Base-by-base conservation (phyloP, 179 eudicot genomes). In the Carnegiea gigantea region DNA sequence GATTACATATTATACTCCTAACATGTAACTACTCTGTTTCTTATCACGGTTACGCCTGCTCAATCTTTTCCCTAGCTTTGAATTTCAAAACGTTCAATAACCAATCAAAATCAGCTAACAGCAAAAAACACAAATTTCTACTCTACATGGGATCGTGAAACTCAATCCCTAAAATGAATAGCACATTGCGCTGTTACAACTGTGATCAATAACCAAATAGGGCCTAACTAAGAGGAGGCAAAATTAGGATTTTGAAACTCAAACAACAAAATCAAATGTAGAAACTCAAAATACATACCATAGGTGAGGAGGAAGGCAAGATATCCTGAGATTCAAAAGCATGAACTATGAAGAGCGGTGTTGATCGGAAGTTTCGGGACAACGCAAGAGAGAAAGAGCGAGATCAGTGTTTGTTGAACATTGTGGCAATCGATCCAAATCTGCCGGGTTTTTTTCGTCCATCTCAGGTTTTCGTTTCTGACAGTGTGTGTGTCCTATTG, bases 401-500 rank as follows among this genome's bases (percentile, higher is more conserved):
- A 18, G 33, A 26, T 28, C 3, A 23, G 12, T 59, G 9, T 77
- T 44, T 48, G 83, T 77, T 75, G 76, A 77, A 77, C 65, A 43
- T 79, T 82, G 87, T 82, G 80, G 85, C 84, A 86, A 74, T 53
- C 28, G 84, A 84, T 80, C 86, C 86, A 80, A 77, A 10, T 46
- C 74, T 80, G 81, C 70, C 75, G 86, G 80, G 46, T 49, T 77
- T 73, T 79, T 38, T 79, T 38, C 14, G 48, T 75, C 83, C 46
- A 68, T 82, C 14, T 64, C 82, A 43, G 38, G 10, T 17, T 40
- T 59, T 62, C 33, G 6, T 28, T 14, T 11, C 65, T 59, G 21
- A 75, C 36, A 33, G 36, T 33, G 36, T 33, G 76, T 79, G 49
- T 18, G 6, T 57, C 23, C 7, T 6, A 4, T 18, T 57, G 12